Percentiles rank a stretch among this genome's conserved stretches.
phyloP scores from a whole-genome alignment of 805 yeast genomes.

The Wickerhamomyces rabaulensis region DNA sequence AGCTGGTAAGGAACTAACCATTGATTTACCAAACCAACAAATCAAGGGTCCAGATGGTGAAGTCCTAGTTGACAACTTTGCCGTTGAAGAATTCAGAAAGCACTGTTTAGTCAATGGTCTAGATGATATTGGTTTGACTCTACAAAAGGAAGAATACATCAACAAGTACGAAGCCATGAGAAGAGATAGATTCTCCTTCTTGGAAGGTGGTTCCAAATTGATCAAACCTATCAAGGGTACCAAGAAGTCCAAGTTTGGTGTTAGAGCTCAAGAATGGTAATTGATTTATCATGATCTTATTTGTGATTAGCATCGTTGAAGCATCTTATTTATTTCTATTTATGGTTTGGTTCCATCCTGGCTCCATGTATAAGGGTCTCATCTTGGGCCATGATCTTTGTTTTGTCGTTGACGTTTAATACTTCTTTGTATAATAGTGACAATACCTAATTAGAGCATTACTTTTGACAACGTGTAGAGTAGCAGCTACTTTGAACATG shows the following conservation, averaged over 20 bases:
- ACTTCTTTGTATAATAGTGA: background rate
- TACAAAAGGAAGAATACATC: slow-evolving; percentile 82
- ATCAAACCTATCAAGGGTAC: slow-evolving; percentile 63
- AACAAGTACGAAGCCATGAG: slow-evolving; percentile 69
- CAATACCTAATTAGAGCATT: background rate
- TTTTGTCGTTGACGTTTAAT: background rate
- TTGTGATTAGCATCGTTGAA: background rate
- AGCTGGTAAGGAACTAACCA: slow-evolving; percentile 59
- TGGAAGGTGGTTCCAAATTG: slow-evolving; percentile 80
- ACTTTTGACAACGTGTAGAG: too few species aligned
- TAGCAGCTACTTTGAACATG: too few species aligned
- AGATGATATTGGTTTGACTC: slow-evolving; percentile 94
- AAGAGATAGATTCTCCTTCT: slow-evolving; percentile 78
- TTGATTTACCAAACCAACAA: slow-evolving; percentile 85
- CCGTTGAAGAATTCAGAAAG: slow-evolving; percentile 86
- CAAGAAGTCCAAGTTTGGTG: slow-evolving; percentile 62
- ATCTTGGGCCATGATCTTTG: too few species aligned
- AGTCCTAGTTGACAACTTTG: slow-evolving; percentile 76
- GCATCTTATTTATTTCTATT: slow-evolving; percentile 2
- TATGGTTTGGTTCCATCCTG: background rate
- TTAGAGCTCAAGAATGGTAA: slow-evolving; percentile 73
- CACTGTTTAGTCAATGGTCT: slow-evolving; percentile 92
- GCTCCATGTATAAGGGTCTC: too few species aligned
- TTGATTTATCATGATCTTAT: background rate
- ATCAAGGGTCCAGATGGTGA: slow-evolving; percentile 64